Evolutionary conservation across 768 basidiomycete genomes (phyloP), one percentile per base, ranked within the genome.

Genomic region (Roridomyces roridus): DNA sequence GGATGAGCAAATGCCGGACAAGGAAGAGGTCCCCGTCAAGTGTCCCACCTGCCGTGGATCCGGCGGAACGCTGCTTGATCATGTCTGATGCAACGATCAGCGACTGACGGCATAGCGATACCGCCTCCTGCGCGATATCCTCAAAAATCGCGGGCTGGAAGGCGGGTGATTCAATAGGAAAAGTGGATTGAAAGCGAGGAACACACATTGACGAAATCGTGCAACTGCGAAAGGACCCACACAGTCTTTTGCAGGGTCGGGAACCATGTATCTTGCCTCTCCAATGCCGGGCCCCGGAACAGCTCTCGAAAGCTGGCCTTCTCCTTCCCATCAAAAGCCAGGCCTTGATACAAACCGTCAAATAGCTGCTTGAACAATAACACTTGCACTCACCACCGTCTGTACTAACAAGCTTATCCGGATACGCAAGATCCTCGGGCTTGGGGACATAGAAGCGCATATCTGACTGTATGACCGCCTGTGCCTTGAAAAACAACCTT

Each of bases 81-180:
- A 80, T 74, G n/a, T 88, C 82, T 0, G 90, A 81, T 0, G 92
- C 94, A 6, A 81, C 71, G 31, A 90, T 78, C 4, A 98, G 82
- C 0, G 96, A 96, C 55, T 88, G 82, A 31, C 88, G 85, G 69
- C 95, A 96, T 5, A 94, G 77, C 12, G 82, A 79, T 28, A 97
- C 81, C 0, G 96, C 93, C 74, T 98, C 96, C 73, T 95, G 92
- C 0, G 96, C 95, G 36, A 98, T 91, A 70, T 99, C 97, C 65
- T 95, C 91, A 55, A 97, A 99, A 55, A 98, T 96, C 1, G 87
- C 89, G n/a, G 92, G 88, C 95, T 98, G 55, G 6, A 29, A 51
- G 54, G 31, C 48, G 34, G 40, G 17, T 34, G 31, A 15, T 15
- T 34, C 28, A 36, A 35, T 35, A 29, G 35, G 42, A 8, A 34